A percentile compares a stretch with the other conserved stretches of the same genome.
Evolutionary conservation across 495 filamentous ascomycete genomes (phyloP).

Genomic region (Elaphomyces granulatus): DNA sequence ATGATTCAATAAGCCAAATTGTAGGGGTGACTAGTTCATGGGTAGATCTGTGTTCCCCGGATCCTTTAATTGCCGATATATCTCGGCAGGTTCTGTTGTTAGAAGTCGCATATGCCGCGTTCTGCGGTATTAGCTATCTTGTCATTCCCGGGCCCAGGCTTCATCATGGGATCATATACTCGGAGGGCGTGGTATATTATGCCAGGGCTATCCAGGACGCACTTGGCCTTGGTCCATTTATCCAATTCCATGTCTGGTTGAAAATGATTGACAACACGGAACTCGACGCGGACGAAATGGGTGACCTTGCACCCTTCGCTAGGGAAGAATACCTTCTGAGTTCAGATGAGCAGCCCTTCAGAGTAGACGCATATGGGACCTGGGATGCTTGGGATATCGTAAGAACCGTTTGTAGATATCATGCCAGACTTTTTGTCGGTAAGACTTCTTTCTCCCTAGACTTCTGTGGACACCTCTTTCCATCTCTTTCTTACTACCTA

Average conservation of each 20-base stretch:
- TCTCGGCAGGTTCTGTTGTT: slow-evolving; percentile 80
- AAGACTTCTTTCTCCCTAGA: slow-evolving; percentile 26
- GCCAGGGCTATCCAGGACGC: slow-evolving; percentile 74
- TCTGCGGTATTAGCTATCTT: slow-evolving; percentile 76
- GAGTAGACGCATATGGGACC: slow-evolving; percentile 52
- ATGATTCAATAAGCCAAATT: slow-evolving; percentile 52
- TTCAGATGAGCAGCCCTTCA: slow-evolving; percentile 15
- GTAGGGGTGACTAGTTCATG: slow-evolving; percentile 66
- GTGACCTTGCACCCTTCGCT: slow-evolving; percentile 43
- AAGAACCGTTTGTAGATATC: slow-evolving; percentile 75
- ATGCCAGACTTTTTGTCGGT: slow-evolving; percentile 72
- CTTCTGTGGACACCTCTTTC: background rate
- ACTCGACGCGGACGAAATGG: slow-evolving; percentile 38
- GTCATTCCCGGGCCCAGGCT: slow-evolving; percentile 61
- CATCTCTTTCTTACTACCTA: background rate
- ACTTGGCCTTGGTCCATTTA: slow-evolving; percentile 52
- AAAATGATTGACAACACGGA: slow-evolving; percentile 55
- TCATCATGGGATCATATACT: slow-evolving; percentile 29
- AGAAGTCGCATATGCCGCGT: slow-evolving; percentile 87
- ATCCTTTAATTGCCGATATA: slow-evolving; percentile 66
- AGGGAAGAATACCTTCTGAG: slow-evolving; percentile 36
- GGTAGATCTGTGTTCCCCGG: slow-evolving; percentile 77
- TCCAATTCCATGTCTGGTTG: slow-evolving; percentile 67
- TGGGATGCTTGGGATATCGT: slow-evolving; percentile 96
- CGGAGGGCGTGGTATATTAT: slow-evolving; percentile 49